Evolutionary conservation across 805 yeast species (phyloP), one percentile per base, ranked within the genome.

Genomic region (Candida gorgasii): DNA sequence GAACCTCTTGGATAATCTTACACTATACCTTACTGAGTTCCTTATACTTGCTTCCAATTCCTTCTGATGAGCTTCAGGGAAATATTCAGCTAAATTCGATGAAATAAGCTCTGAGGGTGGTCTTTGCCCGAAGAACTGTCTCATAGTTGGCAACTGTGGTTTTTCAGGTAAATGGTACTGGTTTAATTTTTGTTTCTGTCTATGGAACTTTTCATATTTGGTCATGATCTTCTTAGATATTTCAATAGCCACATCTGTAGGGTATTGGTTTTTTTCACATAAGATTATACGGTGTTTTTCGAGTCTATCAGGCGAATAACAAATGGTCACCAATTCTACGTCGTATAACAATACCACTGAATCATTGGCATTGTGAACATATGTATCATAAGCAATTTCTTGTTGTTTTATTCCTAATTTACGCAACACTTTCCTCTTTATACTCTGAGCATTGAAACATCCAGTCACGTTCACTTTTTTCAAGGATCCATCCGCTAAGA

Each of bases 31-130:
- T 12, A 87, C 88, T 4, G 97, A 86, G 57, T 88, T 89, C 15
- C 95, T 69, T 34, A 90, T 78, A 1, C 96, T 90, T 43, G 84
- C 82, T 47, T 85, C 85, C 48, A 93, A 73, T 44, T 84, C 84
- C 34, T 76, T 72, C 39, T 80, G 77, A 17, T 79, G 82, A 0
- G 95, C 82, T 29, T 82, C 84, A 0, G 99, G 99, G 72, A 93
- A 93, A 61, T 87, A 92, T 49, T 90, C 96, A 1, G 89, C 84
- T 49, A 92, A 68, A 56, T 92, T 89, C 1, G 90, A 82, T 1
- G 97, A 87, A 47, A 92, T 93, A 52, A 90, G 76, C 57, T 89
- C 95, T 46, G 93, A 83, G 1, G 98, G 90, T 5, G 99, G 99
- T 55, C 99, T 74, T 61, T 88, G 96, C 17, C 95, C 95, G 61